These are phyloP conservation scores for Coccomyxa sp. DNA, from an alignment of 139 green algal genomes.

Conservation along the genomic window DNA sequence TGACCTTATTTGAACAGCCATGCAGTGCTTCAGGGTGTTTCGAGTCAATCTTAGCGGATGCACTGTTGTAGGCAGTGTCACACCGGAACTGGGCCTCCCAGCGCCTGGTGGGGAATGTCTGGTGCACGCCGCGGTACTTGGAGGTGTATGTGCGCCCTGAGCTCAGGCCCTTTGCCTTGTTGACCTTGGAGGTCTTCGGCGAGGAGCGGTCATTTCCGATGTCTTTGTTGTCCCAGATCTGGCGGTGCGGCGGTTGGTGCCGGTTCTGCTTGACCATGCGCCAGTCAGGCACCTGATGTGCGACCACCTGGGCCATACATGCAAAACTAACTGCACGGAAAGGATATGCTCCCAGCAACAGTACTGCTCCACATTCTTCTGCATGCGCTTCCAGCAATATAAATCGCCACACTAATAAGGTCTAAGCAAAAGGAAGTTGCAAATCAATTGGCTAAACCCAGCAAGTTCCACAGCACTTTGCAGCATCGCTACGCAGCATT, in stretches of 20 bases:
- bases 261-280: not conserved
- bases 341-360: not conserved
- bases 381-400: too few species aligned
- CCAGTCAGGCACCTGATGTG: not conserved
- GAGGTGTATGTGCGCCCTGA: conserved; percentile 71
- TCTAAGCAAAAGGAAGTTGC: too few species aligned
- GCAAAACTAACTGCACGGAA: not conserved
- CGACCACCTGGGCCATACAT: not conserved
- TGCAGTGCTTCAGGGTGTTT: too few species aligned
- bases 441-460: too few species aligned
- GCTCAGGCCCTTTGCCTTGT: conserved; percentile 25
- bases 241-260: not conserved
- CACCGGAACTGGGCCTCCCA: conserved; percentile 87
- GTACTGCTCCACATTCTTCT: not conserved
- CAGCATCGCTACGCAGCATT: too few species aligned
- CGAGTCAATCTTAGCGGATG: too few species aligned
- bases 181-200: conserved; percentile 28
- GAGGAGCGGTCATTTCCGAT: not conserved
- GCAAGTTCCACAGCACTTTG: too few species aligned
- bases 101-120: conserved; percentile 84
- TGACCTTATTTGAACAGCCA: too few species aligned
- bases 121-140: conserved; percentile 82
- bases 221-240: not conserved
- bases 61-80: not conserved
- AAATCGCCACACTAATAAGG: too few species aligned